Evolutionary conservation across 1,284 basidiomycete species (phyloP).

Genomic region (Heliocybe sulcata): DNA sequence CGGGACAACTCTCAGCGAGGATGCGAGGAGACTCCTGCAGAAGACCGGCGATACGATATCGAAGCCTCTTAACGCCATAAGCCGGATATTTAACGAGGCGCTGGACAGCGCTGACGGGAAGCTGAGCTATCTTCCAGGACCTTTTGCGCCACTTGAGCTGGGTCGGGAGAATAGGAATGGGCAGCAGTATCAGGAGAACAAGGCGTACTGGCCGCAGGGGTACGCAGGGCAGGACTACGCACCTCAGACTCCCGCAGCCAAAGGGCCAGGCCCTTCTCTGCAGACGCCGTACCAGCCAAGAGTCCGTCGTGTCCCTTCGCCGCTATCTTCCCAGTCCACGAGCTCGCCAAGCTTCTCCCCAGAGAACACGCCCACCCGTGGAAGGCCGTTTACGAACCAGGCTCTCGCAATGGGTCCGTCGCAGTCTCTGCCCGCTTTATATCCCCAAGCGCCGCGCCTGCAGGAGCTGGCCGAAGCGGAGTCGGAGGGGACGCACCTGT

Average conservation of each 20-base stretch:
- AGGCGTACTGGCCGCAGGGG: background rate
- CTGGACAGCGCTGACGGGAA: conserved; percentile 45
- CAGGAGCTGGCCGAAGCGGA: conserved; percentile 24
- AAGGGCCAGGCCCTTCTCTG: conserved; percentile 25
- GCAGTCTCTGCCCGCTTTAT: conserved; percentile 20
- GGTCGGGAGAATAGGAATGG: conserved; percentile 33
- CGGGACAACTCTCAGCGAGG: conserved; percentile 56
- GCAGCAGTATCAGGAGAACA: conserved; percentile 11
- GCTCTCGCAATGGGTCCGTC: conserved; percentile 32
- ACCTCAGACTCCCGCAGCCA: conserved; percentile 5
- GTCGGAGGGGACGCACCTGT: conserved; percentile 29
- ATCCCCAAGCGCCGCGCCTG: conserved; percentile 32
- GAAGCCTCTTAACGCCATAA: conserved; percentile 82
- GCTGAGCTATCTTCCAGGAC: conserved; percentile 49
- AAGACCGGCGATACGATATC: conserved; percentile 85
- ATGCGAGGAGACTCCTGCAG: conserved; percentile 78
- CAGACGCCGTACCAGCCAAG: conserved; percentile 73
- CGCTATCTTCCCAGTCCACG: conserved; percentile 13
- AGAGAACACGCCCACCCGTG: conserved; percentile 10
- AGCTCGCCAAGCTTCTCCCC: conserved; percentile 24
- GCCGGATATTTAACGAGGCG: conserved; percentile 79
- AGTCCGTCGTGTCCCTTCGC: conserved; percentile 40
- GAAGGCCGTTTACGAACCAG: conserved; percentile 32
- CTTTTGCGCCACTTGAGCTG: conserved; percentile 55
- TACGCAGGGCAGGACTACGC: background rate